A percentile compares a stretch with the other conserved stretches of the same genome.
Evolutionary conservation across 192 early-diverging fungal species (phyloP).

Genomic region (Linnemannia hyalina): DNA sequence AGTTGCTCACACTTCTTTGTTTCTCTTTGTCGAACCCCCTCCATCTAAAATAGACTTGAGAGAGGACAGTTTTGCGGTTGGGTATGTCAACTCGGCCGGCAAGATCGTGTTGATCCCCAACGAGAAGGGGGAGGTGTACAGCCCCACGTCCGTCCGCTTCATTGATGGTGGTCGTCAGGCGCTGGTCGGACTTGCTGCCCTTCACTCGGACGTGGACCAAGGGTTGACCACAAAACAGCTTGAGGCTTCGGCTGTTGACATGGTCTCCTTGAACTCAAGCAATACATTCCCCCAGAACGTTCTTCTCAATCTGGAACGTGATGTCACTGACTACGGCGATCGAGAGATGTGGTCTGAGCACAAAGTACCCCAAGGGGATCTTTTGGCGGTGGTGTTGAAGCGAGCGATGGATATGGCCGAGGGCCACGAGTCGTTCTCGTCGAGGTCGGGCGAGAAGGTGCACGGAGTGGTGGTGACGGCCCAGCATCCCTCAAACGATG

Average conservation of each 20-base stretch:
- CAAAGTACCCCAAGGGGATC: background rate
- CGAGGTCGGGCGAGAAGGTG: background rate
- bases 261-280: background rate
- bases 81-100: background rate
- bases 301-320: background rate
- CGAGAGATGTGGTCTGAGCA: too few relatives aligned
- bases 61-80: constrained; percentile 6
- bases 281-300: background rate
- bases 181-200: background rate
- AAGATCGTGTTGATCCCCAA: constrained; percentile 8
- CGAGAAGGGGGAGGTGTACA: background rate
- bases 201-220: background rate
- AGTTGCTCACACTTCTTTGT: background rate
- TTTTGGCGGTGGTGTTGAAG: background rate
- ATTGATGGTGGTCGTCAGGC: background rate
- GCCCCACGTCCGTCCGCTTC: background rate
- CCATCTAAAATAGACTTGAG: background rate
- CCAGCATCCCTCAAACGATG: background rate
- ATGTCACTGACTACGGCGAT: background rate
- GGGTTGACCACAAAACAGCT: background rate
- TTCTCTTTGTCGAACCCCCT: too few relatives aligned
- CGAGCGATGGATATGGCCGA: constrained; percentile 4
- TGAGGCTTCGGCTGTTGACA: background rate
- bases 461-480: background rate
- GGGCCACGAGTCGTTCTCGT: background rate